Base-by-base conservation (phyloP, 305 asterid genomes). In the Fraxinus sp. region DNA sequence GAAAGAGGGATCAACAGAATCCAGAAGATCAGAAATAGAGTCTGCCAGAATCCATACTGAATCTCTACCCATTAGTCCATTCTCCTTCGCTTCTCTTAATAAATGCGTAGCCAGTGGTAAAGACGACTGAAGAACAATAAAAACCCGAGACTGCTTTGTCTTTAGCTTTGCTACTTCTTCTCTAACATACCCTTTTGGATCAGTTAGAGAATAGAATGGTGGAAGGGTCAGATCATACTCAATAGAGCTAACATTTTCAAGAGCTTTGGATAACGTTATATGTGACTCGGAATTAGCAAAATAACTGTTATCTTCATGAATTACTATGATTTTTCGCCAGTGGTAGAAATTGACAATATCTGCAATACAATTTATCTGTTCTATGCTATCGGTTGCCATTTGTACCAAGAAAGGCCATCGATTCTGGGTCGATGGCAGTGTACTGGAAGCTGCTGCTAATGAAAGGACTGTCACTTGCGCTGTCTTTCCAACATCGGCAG, bases 351-450 rank as follows among this genome's bases (percentile, higher is more conserved):
- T 80, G 62, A 88, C 66, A 20, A 88, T 35, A 10, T 11, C 62
- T 0, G 89, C 33, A 4, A 83, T 52, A 81, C 91, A 86, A 20
- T 13, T 76, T 4, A 81, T 82, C 79, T 88, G 86, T 37, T 86
- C 87, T 2, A 57, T 37, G 78, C 73, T 68, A 71, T 84, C 80
- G 18, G 81, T 3, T 66, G 80, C 79, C 86, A 85, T 83, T 79
- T 84, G 88, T n/a, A 88, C 82, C 81, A 88, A 7, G 85, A 86
- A 88, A 86, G 91, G 89, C 32, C 90, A 86, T 28, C 85, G 76
- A 8, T 62, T 82, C 52, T 80, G 88, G 85, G 75, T 39, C 20
- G 81, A 16, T 35, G 44, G 73, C 18, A 74, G 81, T 36, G 75
- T 41, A 5, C 33, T 41, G 16, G 85, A 55, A 64, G 88, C 80